A percentile compares a stretch with the other conserved stretches of the same genome.
phyloP scores from a whole-genome alignment of 305 asterid species.

The Euphrasia arctica region DNA sequence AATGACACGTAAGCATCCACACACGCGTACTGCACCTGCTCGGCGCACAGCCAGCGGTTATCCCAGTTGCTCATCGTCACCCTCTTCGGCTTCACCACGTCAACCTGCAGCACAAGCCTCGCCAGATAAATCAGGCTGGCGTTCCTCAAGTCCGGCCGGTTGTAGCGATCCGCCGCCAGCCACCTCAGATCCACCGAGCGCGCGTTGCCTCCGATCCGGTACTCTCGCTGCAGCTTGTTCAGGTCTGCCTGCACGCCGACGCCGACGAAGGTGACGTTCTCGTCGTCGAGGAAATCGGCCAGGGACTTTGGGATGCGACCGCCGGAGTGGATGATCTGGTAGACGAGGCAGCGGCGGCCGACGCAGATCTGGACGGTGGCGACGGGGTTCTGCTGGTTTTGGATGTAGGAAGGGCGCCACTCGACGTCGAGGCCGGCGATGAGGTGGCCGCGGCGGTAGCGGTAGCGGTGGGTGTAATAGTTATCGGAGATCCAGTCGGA shows the following conservation, averaged over 20 bases:
- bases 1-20: constrained; percentile 29
- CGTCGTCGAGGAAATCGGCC: constrained; percentile 23
- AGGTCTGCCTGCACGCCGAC: constrained; percentile 25
- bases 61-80: constrained; percentile 31
- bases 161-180: constrained; percentile 25
- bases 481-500: constrained; percentile 38
- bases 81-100: constrained; percentile 25
- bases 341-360: constrained; percentile 38
- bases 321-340: constrained; percentile 32
- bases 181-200: constrained; percentile 28
- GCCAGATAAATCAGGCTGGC: constrained; percentile 22
- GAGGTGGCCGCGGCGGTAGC: constrained; percentile 28
- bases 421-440: constrained; percentile 40
- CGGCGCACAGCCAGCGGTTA: neutral
- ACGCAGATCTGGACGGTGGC: constrained; percentile 46
- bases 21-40: constrained; percentile 30
- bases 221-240: constrained; percentile 23
- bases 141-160: neutral
- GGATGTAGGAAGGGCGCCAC: constrained; percentile 30
- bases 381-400: constrained; percentile 18
- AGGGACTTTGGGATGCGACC: constrained; percentile 26
- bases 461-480: constrained; percentile 28
- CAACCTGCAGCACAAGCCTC: constrained; percentile 22
- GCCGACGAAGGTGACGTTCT: constrained; percentile 31
- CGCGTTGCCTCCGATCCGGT: constrained; percentile 25